phyloP scores from a whole-genome alignment of 352 stramenopile genomes.

The Phytophthora citrophthora region DNA sequence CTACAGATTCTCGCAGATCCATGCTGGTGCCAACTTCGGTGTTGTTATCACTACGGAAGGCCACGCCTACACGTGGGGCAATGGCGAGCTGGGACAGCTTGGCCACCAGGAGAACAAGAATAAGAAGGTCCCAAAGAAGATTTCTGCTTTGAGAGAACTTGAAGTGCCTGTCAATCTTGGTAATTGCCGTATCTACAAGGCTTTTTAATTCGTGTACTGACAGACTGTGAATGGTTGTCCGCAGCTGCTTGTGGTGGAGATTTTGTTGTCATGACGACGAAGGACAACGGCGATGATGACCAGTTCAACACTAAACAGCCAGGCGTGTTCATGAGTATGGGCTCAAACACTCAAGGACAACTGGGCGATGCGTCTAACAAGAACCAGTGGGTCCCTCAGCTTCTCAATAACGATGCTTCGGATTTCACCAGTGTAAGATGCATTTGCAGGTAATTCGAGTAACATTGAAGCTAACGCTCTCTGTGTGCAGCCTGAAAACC shows the following conservation, averaged over 20 bases:
- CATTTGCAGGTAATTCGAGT: neutral
- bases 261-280: constrained; percentile 78
- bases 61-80: constrained; percentile 84
- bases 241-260: constrained; percentile 64
- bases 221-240: constrained; percentile 18
- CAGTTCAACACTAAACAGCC: constrained; percentile 82
- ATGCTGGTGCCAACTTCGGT: constrained; percentile 66
- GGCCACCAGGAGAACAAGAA: constrained; percentile 88
- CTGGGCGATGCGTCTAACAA: constrained; percentile 71
- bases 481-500: constrained; percentile 43
- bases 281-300: constrained; percentile 65
- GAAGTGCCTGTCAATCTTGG: constrained; percentile 74
- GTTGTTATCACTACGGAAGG: constrained; percentile 61
- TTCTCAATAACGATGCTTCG: constrained; percentile 74
- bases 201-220: constrained; percentile 8
- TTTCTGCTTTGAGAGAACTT: constrained; percentile 80
- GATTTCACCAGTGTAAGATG: constrained; percentile 60
- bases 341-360: constrained; percentile 73
- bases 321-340: constrained; percentile 85
- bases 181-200: constrained; percentile 18
- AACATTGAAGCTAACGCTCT: too few species aligned
- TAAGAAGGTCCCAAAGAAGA: constrained; percentile 88
- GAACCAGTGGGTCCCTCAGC: constrained; percentile 85
- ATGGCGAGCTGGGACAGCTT: constrained; percentile 77
- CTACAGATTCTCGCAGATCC: constrained; percentile 62